Evolutionary conservation across 352 stramenopile species (phyloP).

Genomic region (Halophytophthora batemanensis): DNA sequence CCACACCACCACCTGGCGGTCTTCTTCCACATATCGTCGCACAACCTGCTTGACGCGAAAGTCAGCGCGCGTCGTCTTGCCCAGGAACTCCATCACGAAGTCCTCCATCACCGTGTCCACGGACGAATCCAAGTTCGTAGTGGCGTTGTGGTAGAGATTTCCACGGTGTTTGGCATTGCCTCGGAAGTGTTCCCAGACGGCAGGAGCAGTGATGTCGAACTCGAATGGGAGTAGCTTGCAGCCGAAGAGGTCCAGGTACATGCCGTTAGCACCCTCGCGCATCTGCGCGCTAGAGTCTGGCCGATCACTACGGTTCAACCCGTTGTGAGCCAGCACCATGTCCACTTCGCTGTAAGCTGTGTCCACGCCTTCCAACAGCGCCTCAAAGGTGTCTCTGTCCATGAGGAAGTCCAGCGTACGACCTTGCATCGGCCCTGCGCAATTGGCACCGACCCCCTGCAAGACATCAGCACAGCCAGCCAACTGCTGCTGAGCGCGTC

Average conservation of each 20-base stretch:
- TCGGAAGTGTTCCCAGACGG: conserved; percentile 20
- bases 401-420: conserved; percentile 24
- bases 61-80: conserved; percentile 3
- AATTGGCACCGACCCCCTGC: conserved; percentile 9
- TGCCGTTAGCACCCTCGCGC: conserved; percentile 16
- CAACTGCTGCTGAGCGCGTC: conserved; percentile 19
- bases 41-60: conserved; percentile 41
- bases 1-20: conserved; percentile 43
- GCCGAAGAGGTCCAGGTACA: conserved; percentile 21
- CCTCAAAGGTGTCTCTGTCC: conserved; percentile 28
- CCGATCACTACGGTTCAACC: conserved; percentile 1
- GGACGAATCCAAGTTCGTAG: conserved; percentile 1
- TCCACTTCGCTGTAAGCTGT: conserved; percentile 29
- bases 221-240: conserved; percentile 19
- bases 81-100: conserved; percentile 4
- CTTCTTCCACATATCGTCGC: conserved; percentile 35
- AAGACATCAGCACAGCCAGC: conserved; percentile 26
- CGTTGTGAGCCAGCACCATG: conserved; percentile 24
- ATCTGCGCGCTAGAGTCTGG: conserved; percentile 11
- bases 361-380: conserved; percentile 26
- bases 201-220: conserved; percentile 6
- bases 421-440: conserved; percentile 17
- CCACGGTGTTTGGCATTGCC: conserved; percentile 19
- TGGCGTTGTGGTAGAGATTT: conserved; percentile 16
- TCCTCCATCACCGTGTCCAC: conserved; percentile 6